Base-by-base conservation (phyloP, 345 rosid genomes). In the Luvunga scandens region DNA sequence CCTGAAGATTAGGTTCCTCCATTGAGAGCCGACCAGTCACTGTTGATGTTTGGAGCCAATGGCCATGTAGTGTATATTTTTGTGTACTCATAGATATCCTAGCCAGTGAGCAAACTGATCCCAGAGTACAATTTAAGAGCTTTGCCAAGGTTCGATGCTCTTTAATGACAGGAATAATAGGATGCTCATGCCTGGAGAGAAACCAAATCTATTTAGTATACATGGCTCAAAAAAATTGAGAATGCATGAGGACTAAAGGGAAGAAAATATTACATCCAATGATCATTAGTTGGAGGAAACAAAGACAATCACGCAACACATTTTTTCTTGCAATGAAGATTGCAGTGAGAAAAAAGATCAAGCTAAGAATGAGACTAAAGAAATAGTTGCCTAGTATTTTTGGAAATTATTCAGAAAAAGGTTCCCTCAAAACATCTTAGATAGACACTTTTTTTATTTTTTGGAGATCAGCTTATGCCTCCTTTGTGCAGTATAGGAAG, bases 1-100 rank as follows among this genome's bases (percentile, higher is more conserved):
- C 99, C 94, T 95, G 99, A 85, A 95, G 98, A 88, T 95, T 95
- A 78, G 99, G 99, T 85, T 95, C 99, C 85, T 95, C 99, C 88
- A 94, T 95, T 82, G 99, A 95, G 82, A 95, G 90, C 71, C 99
- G 83, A 68, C 99, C 99, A 53, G 99, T 95, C 66, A 98, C 93
- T 27, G 99, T 93, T 34, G 99, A 95, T 71, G 99, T 93, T 83
- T 95, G 99, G 73, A 95, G 95, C 99, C 97, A 95, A 82, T 77
- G 96, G 66, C 99, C 98, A 77, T 92, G 97, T 61, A 95, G 76
- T 60, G 89, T 90, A 84, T 92, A 88, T 78, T 88, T 95, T 82
- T 92, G 93, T 16, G 90, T 86, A 79, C 86, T 87, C 73, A 77
- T 76, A 75, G 93, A 86, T 81, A 90, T 89, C 90, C 85, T 92